These are phyloP conservation scores for Mitragyna speciosa DNA, from an alignment of 257 asterid species.

Conservation along the genomic window DNA sequence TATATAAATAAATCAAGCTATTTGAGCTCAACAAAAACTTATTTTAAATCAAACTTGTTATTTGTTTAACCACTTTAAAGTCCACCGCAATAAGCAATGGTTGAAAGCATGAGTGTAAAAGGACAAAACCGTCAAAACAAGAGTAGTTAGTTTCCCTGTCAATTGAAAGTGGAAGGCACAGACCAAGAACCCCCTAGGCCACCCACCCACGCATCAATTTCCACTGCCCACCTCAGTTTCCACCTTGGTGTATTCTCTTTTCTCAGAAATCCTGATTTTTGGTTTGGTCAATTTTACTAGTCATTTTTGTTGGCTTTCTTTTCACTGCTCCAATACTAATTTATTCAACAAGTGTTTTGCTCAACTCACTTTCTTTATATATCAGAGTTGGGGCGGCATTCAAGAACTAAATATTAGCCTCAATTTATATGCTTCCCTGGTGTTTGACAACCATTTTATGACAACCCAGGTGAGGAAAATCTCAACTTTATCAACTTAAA, in stretches of 20 bases:
- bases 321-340: neutral
- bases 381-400: neutral
- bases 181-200: conserved; percentile 21
- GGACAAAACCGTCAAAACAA: conserved; percentile 38
- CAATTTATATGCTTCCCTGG: conserved; percentile 12
- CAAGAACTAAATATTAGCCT: conserved; percentile 9
- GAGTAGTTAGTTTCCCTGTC: conserved; percentile 26
- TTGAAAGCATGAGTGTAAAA: neutral
- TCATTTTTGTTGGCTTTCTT: neutral
- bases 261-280: conserved; percentile 28
- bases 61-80: too few species aligned
- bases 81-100: too few species aligned
- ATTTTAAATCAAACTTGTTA: too few species aligned
- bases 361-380: neutral
- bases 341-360: neutral
- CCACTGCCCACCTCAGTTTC: conserved; percentile 13
- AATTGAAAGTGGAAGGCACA: conserved; percentile 16
- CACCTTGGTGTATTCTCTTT: conserved; percentile 26
- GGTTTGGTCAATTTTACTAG: conserved; percentile 3
- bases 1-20: too few species aligned
- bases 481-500: conserved; percentile 2
- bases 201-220: conserved; percentile 22
- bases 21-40: too few species aligned
- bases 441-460: conserved; percentile 13
- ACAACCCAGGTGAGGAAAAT: conserved; percentile 39